Evolutionary conservation across 164 flowering plant species (phyloP), one percentile per base, ranked within the genome.

Genomic region (Platanus orientalis): DNA sequence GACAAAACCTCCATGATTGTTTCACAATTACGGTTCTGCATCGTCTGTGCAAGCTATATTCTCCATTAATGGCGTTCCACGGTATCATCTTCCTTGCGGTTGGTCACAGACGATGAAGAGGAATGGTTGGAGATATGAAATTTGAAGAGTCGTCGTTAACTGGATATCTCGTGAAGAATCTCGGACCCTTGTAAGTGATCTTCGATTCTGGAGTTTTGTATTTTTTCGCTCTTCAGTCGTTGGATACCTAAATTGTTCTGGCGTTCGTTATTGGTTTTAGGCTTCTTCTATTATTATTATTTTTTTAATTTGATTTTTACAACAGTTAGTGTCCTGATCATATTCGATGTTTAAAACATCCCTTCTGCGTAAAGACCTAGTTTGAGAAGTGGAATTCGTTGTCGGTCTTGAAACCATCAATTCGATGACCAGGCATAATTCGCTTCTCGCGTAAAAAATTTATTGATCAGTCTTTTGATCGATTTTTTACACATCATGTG

Each of bases 121-220:
- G 19, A 7, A 57, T 53, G 40, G 52, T 62, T 30, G 63, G 58
- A 52, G 67, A 62, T 28, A 72, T 72, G 79, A 72, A 72, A 67
- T 55, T 69, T 60, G 73, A 66, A 49, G 79, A 76, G 4, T 51
- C 65, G 36, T 72, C 67, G 20, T 64, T 72, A 24, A 62, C 71
- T 34, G 40, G 55, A 47, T 76, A 65, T 49, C 79, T 76, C 63
- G 66, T 70, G 24, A 60, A 63, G 56, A 76, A 66, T 51, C 76
- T 76, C 56, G 47, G 66, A 65, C 76, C 76, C 39, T 36, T 72
- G 79, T 76, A 53, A 76, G 79, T 66, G 9, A 13, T 52, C 10
- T 54, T 47, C 28, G 28, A 28, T 51, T 45, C 13, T 25, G 26
- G 2, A 13, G 2, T 19, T 32, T 19, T 7, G 4, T 39, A 14